Evolutionary conservation across 2,329 filamentous ascomycete genomes (phyloP).

Genomic region (Calonectria multiphialidica): DNA sequence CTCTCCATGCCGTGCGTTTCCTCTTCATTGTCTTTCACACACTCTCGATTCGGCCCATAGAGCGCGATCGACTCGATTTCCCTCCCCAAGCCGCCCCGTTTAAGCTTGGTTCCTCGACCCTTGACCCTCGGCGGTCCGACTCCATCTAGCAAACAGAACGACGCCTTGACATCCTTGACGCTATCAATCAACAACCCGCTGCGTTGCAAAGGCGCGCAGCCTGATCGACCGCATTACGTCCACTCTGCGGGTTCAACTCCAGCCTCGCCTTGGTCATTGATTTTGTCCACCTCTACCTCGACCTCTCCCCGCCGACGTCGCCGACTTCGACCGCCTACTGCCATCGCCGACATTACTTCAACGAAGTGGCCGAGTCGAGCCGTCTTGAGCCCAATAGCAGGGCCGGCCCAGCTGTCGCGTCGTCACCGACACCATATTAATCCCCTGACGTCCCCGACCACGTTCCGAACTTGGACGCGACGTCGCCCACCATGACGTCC

Average conservation of each 20-base stretch:
- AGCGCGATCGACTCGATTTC: constrained; percentile 8
- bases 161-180: constrained; percentile 43
- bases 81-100: constrained; percentile 13
- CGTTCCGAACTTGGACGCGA: constrained; percentile 23
- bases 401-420: constrained; percentile 44
- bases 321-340: constrained; percentile 28
- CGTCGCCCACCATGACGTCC: constrained; percentile 50
- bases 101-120: constrained; percentile 13
- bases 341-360: constrained; percentile 20
- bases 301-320: constrained; percentile 18
- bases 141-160: constrained; percentile 31
- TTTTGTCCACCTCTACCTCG: constrained; percentile 29
- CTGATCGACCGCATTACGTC: constrained; percentile 37
- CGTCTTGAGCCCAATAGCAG: constrained; percentile 43
- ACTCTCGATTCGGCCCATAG: constrained; percentile 20
- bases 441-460: constrained; percentile 23
- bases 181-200: constrained; percentile 46
- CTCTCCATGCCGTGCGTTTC: constrained; percentile 22
- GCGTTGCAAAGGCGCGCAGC: constrained; percentile 39
- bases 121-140: constrained; percentile 19
- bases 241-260: constrained; percentile 32
- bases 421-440: constrained; percentile 25
- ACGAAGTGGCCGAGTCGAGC: constrained; percentile 39
- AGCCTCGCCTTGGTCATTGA: constrained; percentile 32
- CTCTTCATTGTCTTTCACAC: constrained; percentile 12